A percentile compares a stretch with the other conserved stretches of the same genome.
Conservation (phyloP, 2,329 filamentous ascomycete species). For the Alternaria consortialis region DNA sequence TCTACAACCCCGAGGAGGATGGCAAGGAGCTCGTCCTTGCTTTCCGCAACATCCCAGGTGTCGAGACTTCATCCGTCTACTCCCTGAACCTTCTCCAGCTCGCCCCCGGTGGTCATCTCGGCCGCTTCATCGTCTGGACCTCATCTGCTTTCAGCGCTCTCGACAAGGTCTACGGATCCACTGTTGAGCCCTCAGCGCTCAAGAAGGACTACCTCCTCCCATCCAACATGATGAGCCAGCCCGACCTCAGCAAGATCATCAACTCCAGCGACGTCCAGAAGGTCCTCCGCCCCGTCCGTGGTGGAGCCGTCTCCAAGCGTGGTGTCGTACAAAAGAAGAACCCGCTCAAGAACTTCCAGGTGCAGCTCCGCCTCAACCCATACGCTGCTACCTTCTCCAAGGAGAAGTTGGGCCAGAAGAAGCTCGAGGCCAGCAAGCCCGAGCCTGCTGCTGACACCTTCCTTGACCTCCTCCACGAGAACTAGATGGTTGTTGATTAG, state of each 20-base stretch:
- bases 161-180: slow-evolving; percentile 95
- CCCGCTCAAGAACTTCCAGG: slow-evolving; percentile 98
- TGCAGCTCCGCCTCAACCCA: slow-evolving; percentile 97
- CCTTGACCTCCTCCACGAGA: slow-evolving; percentile 58
- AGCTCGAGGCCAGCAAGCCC: slow-evolving; percentile 70
- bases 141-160: slow-evolving; percentile 96
- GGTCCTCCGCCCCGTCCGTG: slow-evolving; percentile 91
- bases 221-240: slow-evolving; percentile 89
- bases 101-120: slow-evolving; percentile 97
- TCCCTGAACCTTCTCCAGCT: slow-evolving; percentile 98
- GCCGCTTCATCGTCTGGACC: slow-evolving; percentile 99
- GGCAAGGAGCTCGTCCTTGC: slow-evolving; percentile 92
- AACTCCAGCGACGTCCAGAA: slow-evolving; percentile 99
- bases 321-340: slow-evolving; percentile 98
- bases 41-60: slow-evolving; percentile 99
- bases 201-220: slow-evolving; percentile 99
- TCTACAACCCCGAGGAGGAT: slow-evolving; percentile 96
- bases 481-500: slow-evolving; percentile 51
- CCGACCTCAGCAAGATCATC: slow-evolving; percentile 96
- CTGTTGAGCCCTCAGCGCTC: slow-evolving; percentile 84
- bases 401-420: slow-evolving; percentile 80
- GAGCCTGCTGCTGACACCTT: slow-evolving; percentile 63
- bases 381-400: slow-evolving; percentile 92
- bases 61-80: slow-evolving; percentile 94
- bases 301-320: slow-evolving; percentile 89